Evolutionary conservation across 2,329 filamentous ascomycete genomes (phyloP).

Genomic region (Fusarium pseudograminearum): DNA sequence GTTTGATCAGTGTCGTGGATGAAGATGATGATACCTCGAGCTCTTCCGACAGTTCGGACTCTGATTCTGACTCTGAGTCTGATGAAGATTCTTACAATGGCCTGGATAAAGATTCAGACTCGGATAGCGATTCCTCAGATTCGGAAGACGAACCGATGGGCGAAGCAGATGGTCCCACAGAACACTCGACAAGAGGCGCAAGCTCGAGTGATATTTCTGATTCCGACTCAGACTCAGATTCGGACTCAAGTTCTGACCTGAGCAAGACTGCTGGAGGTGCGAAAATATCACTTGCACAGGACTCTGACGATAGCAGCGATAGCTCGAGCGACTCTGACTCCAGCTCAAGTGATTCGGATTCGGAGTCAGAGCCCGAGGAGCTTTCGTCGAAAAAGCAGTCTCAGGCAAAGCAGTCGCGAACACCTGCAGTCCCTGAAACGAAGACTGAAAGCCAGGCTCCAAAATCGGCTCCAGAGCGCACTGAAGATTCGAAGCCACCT

Average conservation of each 20-base stretch:
- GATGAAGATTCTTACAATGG: conserved; percentile 55
- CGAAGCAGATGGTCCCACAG: background rate
- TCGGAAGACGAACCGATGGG: conserved; percentile 15
- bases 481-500: conserved; percentile 46
- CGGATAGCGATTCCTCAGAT: conserved; percentile 49
- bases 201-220: conserved; percentile 24
- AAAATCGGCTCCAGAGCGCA: conserved; percentile 3
- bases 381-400: conserved; percentile 51
- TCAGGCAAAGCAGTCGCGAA: conserved; percentile 2
- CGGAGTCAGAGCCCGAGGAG: conserved; percentile 53
- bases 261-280: background rate
- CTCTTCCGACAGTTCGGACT: conserved; percentile 44
- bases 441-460: conserved; percentile 3
- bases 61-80: conserved; percentile 48
- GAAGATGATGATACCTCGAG: conserved; percentile 32
- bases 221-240: conserved; percentile 4
- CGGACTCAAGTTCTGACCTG: conserved; percentile 13
- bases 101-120: conserved; percentile 44
- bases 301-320: conserved; percentile 35
- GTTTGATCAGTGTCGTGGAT: conserved; percentile 17
- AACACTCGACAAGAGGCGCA: background rate
- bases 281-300: conserved; percentile 22
- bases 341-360: conserved; percentile 45
- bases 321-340: conserved; percentile 41
- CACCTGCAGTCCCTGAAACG: background rate